Percentiles rank a stretch among this genome's conserved stretches.
phyloP scores from a whole-genome alignment of 768 basidiomycete genomes.

The Auriscalpium microsporum region DNA sequence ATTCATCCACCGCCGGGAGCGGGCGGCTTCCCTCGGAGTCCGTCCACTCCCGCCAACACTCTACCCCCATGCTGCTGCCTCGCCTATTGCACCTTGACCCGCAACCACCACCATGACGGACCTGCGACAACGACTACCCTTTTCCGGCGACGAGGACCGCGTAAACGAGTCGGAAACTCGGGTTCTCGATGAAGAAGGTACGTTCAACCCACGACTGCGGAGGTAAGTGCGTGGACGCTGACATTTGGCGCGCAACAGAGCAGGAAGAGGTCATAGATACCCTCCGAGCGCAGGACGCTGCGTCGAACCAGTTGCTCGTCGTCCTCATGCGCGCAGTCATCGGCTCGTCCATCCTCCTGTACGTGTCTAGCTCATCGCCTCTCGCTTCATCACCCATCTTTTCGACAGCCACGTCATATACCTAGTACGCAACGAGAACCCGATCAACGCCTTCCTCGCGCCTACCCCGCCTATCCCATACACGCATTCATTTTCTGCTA shows the following conservation, averaged over 20 bases:
- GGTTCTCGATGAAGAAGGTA: neutral
- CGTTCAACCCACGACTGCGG: neutral
- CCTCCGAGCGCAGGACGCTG: conserved; percentile 36
- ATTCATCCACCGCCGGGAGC: neutral
- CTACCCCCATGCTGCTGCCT: neutral
- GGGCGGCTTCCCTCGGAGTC: neutral
- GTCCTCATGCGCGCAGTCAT: conserved; percentile 26
- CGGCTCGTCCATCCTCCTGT: conserved; percentile 4
- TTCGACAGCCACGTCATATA: conserved; percentile 40
- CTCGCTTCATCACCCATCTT: neutral
- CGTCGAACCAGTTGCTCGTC: conserved; percentile 34
- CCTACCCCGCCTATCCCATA: conserved; percentile 5
- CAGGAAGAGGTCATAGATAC: conserved; percentile 50
- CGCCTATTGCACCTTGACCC: neutral
- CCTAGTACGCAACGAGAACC: conserved; percentile 36
- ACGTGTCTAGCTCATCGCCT: neutral
- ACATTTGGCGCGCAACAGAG: conserved; percentile 29
- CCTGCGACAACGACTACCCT: neutral
- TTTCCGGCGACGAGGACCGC: neutral
- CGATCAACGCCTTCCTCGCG: conserved; percentile 37
- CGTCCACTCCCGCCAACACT: neutral
- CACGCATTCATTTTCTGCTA: conserved; percentile 16
- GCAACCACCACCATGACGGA: neutral
- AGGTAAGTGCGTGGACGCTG: neutral
- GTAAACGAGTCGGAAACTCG: neutral